Base-by-base conservation (phyloP, 352 stramenopile genomes). In the Vaucheria bursata region DNA sequence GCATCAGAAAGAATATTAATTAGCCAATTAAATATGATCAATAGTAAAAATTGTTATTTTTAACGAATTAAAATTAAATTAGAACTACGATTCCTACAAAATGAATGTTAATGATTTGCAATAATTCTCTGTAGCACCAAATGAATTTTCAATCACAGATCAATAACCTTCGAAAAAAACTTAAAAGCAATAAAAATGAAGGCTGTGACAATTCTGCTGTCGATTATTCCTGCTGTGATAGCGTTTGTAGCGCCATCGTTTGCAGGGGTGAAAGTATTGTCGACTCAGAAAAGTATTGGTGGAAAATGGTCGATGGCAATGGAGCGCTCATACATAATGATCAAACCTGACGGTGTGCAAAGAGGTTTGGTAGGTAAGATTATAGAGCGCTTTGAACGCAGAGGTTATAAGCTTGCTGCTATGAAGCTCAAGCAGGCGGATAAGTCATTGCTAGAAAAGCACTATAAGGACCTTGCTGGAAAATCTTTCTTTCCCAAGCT, bases 271-370 rank as follows among this genome's bases (percentile, higher is more conserved):
- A 45, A 18, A 31, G 52, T 39, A 6, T 33, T 53, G 5, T 31
- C 1, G 64, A n/a, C 45, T 3, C n/a, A n/a, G 38, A 34, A 12
- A 36, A 64, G 8, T 25, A 7, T 39, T 65, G 38, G 49, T 32
- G 1, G 18, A 12, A 32, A 69, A 49, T 64, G 35, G 25, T 79
- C 65, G 0, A 83, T 83, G 78, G 53, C 33, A 36, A 83, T 79
- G 80, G 80, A 85, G 68, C 72, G 80, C 0, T 82, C 77, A 36
- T 85, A 82, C 76, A 95, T 95, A 82, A 93, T 94, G 93, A 94
- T 98, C 88, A 99, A 98, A 90, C 95, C 95, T 65, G 95, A 98
- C 84, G 95, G 95, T 73, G 95, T 98, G 82, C 93, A 98, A 88
- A 91, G 95, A 82, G 88, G 79, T 8, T 64, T 82, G 4, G 77